A percentile compares a stretch with the other conserved stretches of the same genome.
phyloP scores from a whole-genome alignment of 768 basidiomycete species.

The Rhizopogon salebrosus region DNA sequence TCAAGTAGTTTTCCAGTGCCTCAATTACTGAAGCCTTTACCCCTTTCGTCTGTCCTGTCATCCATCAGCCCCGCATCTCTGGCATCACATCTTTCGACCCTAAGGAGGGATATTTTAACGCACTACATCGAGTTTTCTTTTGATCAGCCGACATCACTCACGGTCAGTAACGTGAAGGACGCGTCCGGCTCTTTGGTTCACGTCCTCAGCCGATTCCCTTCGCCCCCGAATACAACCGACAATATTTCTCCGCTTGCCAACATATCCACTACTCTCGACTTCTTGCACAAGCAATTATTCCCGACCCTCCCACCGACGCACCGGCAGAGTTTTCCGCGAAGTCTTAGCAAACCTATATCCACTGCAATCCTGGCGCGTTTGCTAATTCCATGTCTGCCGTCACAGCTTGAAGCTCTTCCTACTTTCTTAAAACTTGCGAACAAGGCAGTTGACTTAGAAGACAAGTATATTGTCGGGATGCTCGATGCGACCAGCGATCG shows the following conservation, averaged over 20 bases:
- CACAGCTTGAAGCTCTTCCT: constrained; percentile 53
- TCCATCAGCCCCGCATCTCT: constrained; percentile 55
- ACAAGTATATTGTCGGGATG: constrained; percentile 41
- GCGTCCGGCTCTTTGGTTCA: constrained; percentile 31
- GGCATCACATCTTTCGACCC: constrained; percentile 47
- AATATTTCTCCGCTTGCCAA: constrained; percentile 44
- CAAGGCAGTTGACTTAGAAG: constrained; percentile 65
- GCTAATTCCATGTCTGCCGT: constrained; percentile 66
- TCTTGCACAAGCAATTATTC: constrained; percentile 56
- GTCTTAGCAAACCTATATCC: constrained; percentile 56
- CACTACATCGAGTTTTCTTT: constrained; percentile 58
- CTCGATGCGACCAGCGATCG: constrained; percentile 44
- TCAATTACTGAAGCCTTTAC: constrained; percentile 44
- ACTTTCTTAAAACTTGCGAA: constrained; percentile 53
- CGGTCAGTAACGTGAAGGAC: constrained; percentile 30
- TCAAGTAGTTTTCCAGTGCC: constrained; percentile 39
- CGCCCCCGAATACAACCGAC: constrained; percentile 36
- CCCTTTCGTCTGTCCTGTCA: constrained; percentile 49
- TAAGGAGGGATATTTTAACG: constrained; percentile 59
- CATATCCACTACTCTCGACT: constrained; percentile 53
- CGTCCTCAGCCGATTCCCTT: constrained; percentile 43
- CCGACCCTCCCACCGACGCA: constrained; percentile 47
- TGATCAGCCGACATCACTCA: constrained; percentile 44
- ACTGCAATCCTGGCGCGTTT: constrained; percentile 60
- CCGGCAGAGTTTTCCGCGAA: constrained; percentile 41